Percentiles rank a stretch among this genome's conserved stretches.
These are phyloP conservation scores for Isabelozyma rhagii DNA, from an alignment of 805 yeast genomes.

Conservation along the genomic window DNA sequence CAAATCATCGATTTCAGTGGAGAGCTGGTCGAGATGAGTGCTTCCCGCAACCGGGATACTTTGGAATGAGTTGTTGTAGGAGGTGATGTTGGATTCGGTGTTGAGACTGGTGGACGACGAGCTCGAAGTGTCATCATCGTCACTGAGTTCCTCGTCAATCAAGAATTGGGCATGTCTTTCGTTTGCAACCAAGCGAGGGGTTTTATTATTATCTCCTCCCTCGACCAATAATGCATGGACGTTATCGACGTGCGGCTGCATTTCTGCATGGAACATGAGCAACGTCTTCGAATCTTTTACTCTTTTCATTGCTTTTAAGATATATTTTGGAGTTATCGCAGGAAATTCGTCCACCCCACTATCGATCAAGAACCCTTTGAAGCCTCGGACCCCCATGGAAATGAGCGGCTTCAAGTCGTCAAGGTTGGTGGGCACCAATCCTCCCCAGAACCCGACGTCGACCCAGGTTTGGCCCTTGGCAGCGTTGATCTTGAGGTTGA, in stretches of 20 bases:
- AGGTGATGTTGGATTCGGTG: constrained; percentile 1
- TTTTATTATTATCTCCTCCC: constrained; percentile 12
- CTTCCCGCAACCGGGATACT: constrained; percentile 3
- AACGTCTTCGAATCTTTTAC: constrained; percentile 66
- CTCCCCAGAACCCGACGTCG: constrained; percentile 97
- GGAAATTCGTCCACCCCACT: constrained; percentile 98
- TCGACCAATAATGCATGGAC: constrained; percentile 21
- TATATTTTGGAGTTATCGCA: constrained; percentile 63
- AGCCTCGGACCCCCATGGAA: constrained; percentile 86
- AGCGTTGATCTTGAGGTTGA: constrained; percentile 71
- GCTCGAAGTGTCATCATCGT: constrained; percentile 4
- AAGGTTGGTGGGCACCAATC: constrained; percentile 77
- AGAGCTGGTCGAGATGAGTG: constrained; percentile 5
- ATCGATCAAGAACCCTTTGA: constrained; percentile 88
- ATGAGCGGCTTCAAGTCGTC: constrained; percentile 71
- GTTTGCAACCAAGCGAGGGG: constrained; percentile 24
- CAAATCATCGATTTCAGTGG: constrained; percentile 27
- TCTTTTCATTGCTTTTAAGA: constrained; percentile 59
- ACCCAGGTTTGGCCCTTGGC: constrained; percentile 85
- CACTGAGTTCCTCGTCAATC: constrained; percentile 11
- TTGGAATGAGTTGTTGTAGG: not conserved
- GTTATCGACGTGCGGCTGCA: constrained; percentile 45
- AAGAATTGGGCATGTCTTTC: constrained; percentile 14
- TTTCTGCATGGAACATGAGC: constrained; percentile 91
- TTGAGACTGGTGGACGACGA: constrained; percentile 1